Conservation (phyloP, 164 flowering plant species). For the Paratinospora sagittata region DNA sequence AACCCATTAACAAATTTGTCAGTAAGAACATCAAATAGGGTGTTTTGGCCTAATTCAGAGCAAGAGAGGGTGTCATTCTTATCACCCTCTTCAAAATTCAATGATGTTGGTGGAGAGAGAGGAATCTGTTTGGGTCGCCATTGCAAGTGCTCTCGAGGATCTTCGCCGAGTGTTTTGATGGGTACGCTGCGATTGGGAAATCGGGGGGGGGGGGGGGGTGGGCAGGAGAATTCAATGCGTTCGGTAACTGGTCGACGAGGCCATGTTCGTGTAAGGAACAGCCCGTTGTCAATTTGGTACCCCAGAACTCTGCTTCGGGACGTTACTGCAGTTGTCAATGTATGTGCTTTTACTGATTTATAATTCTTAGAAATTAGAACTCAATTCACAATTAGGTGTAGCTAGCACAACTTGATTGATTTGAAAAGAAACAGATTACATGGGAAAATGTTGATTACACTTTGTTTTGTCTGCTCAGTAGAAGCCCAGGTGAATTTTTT, state of each 20-base stretch:
- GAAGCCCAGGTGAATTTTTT: no score
- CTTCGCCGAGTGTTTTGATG: not conserved
- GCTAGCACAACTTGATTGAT: no score
- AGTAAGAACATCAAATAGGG: constrained; percentile 13
- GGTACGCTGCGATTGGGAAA: not conserved
- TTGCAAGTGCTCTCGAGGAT: not conserved
- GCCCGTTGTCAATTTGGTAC: constrained; percentile 56
- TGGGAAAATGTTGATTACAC: no score
- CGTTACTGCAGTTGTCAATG: no score
- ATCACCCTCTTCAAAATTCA: not conserved
- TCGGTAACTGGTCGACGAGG: constrained; percentile 17
- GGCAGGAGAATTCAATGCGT: constrained; percentile 25
- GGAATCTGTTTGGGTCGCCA: constrained; percentile 17
- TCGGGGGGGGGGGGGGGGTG: not conserved
- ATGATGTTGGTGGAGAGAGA: not conserved
- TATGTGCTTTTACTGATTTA: no score
- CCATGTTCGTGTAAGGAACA: constrained; percentile 20
- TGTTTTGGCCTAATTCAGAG: not conserved
- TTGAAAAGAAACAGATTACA: no score
- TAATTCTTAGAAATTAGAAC: no score
- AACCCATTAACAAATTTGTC: constrained; percentile 24
- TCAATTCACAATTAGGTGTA: no score
- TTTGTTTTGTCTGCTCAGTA: no score
- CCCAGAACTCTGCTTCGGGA: no score
- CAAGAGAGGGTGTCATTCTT: no score